Percentiles rank a stretch among this genome's conserved stretches.
phyloP scores from a whole-genome alignment of 345 rosid species.

The Sonneratia alba region DNA sequence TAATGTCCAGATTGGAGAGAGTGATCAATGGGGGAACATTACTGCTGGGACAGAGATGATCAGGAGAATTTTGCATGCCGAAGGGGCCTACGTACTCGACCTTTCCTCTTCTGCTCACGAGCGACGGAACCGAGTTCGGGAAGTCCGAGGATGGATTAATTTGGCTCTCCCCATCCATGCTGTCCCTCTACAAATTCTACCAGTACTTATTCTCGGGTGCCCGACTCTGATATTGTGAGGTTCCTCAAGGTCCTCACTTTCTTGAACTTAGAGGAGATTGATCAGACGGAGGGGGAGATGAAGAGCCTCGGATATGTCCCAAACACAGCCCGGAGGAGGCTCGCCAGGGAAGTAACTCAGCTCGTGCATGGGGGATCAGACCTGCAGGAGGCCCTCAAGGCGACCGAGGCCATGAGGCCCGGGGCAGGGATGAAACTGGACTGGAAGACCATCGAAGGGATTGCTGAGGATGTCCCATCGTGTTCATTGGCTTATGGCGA shows the following conservation, averaged over 20 bases:
- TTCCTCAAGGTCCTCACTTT: conserved; percentile 73
- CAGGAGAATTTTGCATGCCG: conserved; percentile 63
- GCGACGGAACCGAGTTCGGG: conserved; percentile 90
- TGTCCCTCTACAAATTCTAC: conserved; percentile 86
- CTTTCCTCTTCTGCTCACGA: conserved; percentile 76
- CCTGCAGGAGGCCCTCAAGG: conserved; percentile 75
- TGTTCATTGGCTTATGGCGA: conserved; percentile 51
- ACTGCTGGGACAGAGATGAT: conserved; percentile 89
- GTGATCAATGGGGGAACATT: conserved; percentile 98
- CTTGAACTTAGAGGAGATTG: conserved; percentile 57
- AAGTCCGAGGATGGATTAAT: conserved; percentile 95
- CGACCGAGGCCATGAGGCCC: conserved; percentile 84
- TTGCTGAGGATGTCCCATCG: conserved; percentile 83
- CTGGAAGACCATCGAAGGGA: conserved; percentile 73
- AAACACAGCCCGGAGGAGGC: conserved; percentile 57
- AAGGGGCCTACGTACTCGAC: conserved; percentile 80
- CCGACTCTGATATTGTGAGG: conserved; percentile 71
- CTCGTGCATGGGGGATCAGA: conserved; percentile 93
- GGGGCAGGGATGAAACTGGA: conserved; percentile 88
- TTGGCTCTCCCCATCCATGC: conserved; percentile 66
- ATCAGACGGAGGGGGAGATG: conserved; percentile 58
- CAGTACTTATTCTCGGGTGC: conserved; percentile 91
- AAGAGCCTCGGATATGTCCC: conserved; percentile 58
- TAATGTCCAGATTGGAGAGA: conserved; percentile 90
- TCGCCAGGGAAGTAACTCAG: conserved; percentile 81